Evolutionary conservation across 116 monocot genomes (phyloP).

Genomic region (Dioscorea cayenensis): DNA sequence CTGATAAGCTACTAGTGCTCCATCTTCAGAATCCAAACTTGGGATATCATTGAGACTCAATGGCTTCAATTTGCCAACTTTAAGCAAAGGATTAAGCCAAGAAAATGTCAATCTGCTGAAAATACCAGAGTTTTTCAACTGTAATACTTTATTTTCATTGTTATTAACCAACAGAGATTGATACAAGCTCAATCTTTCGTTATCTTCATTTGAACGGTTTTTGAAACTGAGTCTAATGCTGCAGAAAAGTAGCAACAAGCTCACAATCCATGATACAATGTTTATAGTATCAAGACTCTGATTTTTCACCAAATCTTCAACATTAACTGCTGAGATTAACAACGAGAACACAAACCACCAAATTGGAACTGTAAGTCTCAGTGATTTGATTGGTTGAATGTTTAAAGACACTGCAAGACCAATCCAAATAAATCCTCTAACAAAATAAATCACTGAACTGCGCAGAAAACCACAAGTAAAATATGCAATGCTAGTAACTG

Average conservation of each 20-base stretch:
- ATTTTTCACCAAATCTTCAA: constrained; percentile 20
- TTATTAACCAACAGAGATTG: constrained; percentile 25
- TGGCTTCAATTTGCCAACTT: background rate
- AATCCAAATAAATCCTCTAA: constrained; percentile 29
- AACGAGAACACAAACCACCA: constrained; percentile 44
- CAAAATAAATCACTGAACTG: constrained; percentile 24
- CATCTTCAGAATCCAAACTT: background rate
- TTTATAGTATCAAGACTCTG: constrained; percentile 25
- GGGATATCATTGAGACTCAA: constrained; percentile 2
- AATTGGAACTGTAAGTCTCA: constrained; percentile 4
- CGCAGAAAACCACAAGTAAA: constrained; percentile 7
- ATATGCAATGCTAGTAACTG: constrained; percentile 20
- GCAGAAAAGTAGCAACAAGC: constrained; percentile 35
- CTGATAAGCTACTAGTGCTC: background rate
- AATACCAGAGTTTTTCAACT: constrained; percentile 1
- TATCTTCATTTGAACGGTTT: background rate
- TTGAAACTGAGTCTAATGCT: constrained; percentile 4
- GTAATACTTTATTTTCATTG: background rate
- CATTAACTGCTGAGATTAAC: constrained; percentile 23
- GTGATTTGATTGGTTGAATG: constrained; percentile 11
- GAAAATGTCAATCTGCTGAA: constrained; percentile 2
- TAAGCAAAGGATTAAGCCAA: constrained; percentile 7
- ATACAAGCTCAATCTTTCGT: background rate
- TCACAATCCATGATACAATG: constrained; percentile 35
- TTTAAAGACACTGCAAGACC: constrained; percentile 35